Evolutionary conservation across 2,329 filamentous ascomycete species (phyloP).

Genomic region (Exophiala alcalophila): DNA sequence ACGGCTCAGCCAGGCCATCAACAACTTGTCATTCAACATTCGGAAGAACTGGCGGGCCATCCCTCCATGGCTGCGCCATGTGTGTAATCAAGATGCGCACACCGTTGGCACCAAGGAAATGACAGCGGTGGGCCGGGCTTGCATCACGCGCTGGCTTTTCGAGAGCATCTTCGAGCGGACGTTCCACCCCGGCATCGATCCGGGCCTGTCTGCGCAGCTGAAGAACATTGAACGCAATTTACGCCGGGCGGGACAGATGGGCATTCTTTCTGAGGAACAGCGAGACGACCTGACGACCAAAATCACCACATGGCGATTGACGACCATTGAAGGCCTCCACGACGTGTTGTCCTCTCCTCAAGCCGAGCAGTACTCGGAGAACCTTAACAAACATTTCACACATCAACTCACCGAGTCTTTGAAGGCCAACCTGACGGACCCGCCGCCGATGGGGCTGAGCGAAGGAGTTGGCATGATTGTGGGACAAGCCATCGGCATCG

Average conservation of each 20-base stretch:
- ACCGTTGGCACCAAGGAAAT: constrained; percentile 93
- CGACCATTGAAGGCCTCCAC: constrained; percentile 86
- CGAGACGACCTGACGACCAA: constrained; percentile 83
- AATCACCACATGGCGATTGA: constrained; percentile 87
- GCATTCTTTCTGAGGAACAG: constrained; percentile 42
- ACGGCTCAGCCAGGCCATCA: constrained; percentile 87
- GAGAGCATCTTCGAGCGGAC: constrained; percentile 88
- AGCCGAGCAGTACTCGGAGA: constrained; percentile 62
- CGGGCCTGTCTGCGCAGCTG: constrained; percentile 69
- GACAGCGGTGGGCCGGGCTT: constrained; percentile 87
- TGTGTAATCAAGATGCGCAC: constrained; percentile 80
- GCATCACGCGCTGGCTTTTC: constrained; percentile 84
- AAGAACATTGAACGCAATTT: constrained; percentile 89
- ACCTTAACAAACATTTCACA: constrained; percentile 69
- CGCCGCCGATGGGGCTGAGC: constrained; percentile 76
- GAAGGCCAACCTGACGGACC: constrained; percentile 70
- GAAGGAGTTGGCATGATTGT: constrained; percentile 89
- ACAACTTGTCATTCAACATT: constrained; percentile 92
- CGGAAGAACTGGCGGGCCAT: constrained; percentile 87
- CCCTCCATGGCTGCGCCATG: constrained; percentile 74
- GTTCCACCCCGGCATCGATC: constrained; percentile 86
- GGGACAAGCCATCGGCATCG: constrained; percentile 82
- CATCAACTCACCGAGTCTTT: constrained; percentile 66
- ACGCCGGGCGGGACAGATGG: constrained; percentile 48
- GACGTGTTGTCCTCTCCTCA: constrained; percentile 64